phyloP scores from a whole-genome alignment of 2,329 filamentous ascomycete species.

The Amauroascus verrucosus region DNA sequence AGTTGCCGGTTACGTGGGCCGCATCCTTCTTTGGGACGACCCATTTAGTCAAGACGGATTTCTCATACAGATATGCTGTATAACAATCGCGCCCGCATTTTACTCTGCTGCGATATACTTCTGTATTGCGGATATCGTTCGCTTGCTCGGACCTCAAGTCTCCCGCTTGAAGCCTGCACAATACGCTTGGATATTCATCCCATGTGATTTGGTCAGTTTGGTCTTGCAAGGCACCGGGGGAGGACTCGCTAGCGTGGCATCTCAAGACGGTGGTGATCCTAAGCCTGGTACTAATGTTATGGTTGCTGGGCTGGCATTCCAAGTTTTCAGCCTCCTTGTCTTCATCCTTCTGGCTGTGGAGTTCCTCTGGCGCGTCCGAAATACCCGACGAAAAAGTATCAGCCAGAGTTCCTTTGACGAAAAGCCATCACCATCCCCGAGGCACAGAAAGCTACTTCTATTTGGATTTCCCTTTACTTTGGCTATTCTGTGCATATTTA shows the following conservation, averaged over 20 bases:
- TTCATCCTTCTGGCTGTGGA: conserved; percentile 27
- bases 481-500: conserved; percentile 54
- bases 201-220: conserved; percentile 35
- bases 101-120: conserved; percentile 57
- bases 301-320: conserved; percentile 34
- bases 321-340: conserved; percentile 31
- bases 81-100: conserved; percentile 49
- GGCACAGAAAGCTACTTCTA: conserved; percentile 12
- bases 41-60: conserved; percentile 52
- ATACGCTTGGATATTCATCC: conserved; percentile 33
- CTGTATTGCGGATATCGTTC: conserved; percentile 42
- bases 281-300: conserved; percentile 31
- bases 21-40: conserved; percentile 48
- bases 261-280: conserved; percentile 13
- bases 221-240: conserved; percentile 37
- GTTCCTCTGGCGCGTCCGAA: conserved; percentile 20
- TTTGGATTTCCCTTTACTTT: conserved; percentile 48
- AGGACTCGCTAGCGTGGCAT: conserved; percentile 23
- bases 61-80: conserved; percentile 55
- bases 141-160: conserved; percentile 31
- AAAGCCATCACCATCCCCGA: background rate
- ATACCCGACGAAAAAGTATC: background rate
- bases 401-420: background rate
- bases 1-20: conserved; percentile 53
- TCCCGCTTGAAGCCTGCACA: conserved; percentile 32